Base-by-base conservation (phyloP, 2,329 filamentous ascomycete genomes). In the Fusarium tupiense region DNA sequence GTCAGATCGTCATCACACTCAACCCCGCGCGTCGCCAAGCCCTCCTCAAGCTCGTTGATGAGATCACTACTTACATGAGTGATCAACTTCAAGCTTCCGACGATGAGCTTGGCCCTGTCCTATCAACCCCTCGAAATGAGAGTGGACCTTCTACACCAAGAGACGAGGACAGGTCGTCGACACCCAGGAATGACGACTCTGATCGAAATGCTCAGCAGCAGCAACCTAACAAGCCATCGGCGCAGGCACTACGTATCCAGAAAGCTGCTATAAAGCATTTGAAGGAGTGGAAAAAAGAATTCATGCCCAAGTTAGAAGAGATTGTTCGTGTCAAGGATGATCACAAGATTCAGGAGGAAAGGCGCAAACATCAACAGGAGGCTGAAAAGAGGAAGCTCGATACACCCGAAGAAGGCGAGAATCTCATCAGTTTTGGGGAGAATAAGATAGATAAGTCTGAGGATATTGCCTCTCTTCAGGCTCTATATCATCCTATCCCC, bases 251-350 rank as follows among this genome's bases (percentile, higher is more conserved):
- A 19, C 72, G 77, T 10, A 80, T 89, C 20, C 83, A 87, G 29
- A 81, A 78, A 33, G 89, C 89, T 10, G 90, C 93, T 3, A 81
- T 96, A 19, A 84, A 87, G 49, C 89, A 93, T 77, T 94, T 95
- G 77, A 91, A 94, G 71, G 88, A 91, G n/a, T 98, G 95, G 95
- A 87, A 91, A 67, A 88, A 90, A 33, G 88, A 90, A 38, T 91
- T 96, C 4, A 85, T 95, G n/a, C 83, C 87, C 24, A 89, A 92
- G 50, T 86, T 97, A 2, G 91, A 90, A 54, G 92, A 96, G 75
- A 88, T 94, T 8, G 83, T 91, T 19, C 85, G 88, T 19, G 83
- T 85, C 6, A 82, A 86, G 17, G 87, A 89, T 62, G 85, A 85
- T 40, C 81, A 81, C 67, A 85, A 85, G 77, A 85, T 88, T 56